Evolutionary conservation across 441 rosid genomes (phyloP).

Genomic region (Gossypium davidsonii): DNA sequence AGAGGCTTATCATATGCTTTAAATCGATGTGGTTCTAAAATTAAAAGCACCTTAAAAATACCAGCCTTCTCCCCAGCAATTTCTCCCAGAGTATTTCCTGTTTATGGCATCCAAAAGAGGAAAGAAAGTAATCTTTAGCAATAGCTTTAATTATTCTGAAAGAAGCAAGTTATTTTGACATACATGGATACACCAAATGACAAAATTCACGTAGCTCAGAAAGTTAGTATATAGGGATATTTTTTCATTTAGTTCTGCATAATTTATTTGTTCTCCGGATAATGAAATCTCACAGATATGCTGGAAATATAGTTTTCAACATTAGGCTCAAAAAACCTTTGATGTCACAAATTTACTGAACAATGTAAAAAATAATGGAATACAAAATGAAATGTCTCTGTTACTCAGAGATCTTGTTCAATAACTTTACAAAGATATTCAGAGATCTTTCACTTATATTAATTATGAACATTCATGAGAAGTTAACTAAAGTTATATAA

Average conservation of each 20-base stretch:
- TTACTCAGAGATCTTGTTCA: not conserved
- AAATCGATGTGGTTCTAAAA: slow-evolving; percentile 5
- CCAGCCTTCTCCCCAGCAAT: slow-evolving; percentile 99
- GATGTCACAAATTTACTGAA: not conserved
- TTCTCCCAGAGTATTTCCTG: slow-evolving; percentile 88
- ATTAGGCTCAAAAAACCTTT: not conserved
- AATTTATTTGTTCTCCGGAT: not conserved
- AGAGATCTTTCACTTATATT: not conserved
- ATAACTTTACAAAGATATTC: not conserved
- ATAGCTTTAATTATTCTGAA: not conserved
- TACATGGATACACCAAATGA: not conserved
- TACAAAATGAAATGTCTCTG: not conserved
- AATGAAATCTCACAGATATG: not conserved
- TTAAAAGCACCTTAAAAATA: slow-evolving; percentile 73
- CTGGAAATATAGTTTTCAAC: not conserved
- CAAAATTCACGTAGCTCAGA: not conserved
- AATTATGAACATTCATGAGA: not conserved
- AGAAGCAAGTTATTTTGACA: not conserved
- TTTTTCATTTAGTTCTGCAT: not conserved
- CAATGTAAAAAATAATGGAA: not conserved
- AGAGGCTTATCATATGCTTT: slow-evolving; percentile 9
- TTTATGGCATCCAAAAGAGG: slow-evolving; percentile 24
- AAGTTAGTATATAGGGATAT: not conserved
- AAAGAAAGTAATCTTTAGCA: slow-evolving; percentile 10
- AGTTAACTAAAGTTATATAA: slow-evolving; percentile 19